Conservation (phyloP, 164 flowering plant genomes). For the Chimonanthus praecox region DNA sequence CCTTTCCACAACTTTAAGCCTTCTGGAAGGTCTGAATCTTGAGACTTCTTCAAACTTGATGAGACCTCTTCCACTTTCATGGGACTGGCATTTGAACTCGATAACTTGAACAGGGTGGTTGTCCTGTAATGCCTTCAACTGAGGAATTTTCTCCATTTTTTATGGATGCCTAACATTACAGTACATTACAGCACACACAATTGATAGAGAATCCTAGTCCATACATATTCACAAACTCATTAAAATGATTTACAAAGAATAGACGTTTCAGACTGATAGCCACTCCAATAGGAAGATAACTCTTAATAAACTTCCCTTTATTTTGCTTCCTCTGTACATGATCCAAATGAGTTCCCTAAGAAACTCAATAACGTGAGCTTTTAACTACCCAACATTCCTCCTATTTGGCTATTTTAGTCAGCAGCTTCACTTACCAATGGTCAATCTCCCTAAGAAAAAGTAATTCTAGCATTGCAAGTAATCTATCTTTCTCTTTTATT, state of each 20-base stretch:
- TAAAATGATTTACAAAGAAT: too few species aligned
- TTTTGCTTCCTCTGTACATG: conserved; percentile 1
- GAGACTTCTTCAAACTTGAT: conserved; percentile 20
- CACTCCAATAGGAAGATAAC: not conserved
- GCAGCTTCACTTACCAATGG: too few species aligned
- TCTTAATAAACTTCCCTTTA: not conserved
- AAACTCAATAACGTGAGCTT: not conserved
- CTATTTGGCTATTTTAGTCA: too few species aligned
- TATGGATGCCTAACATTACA: conserved; percentile 3
- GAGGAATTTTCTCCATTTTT: conserved; percentile 44
- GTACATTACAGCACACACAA: conserved; percentile 26
- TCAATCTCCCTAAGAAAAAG: not conserved
- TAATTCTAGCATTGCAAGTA: not conserved
- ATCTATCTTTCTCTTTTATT: not conserved
- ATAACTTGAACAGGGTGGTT: conserved; percentile 18
- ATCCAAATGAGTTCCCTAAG: not conserved
- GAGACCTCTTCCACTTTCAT: conserved; percentile 15
- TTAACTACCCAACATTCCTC: too few species aligned
- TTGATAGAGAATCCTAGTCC: not conserved
- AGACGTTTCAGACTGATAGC: not conserved
- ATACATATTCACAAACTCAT: not conserved
- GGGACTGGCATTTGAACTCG: conserved; percentile 18
- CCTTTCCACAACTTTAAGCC: conserved; percentile 43
- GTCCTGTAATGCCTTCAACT: conserved; percentile 32
- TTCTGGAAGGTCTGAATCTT: conserved; percentile 19